A percentile compares a stretch with the other conserved stretches of the same genome.
Evolutionary conservation across 495 filamentous ascomycete genomes (phyloP).

Genomic region (Trichoderma virens): DNA sequence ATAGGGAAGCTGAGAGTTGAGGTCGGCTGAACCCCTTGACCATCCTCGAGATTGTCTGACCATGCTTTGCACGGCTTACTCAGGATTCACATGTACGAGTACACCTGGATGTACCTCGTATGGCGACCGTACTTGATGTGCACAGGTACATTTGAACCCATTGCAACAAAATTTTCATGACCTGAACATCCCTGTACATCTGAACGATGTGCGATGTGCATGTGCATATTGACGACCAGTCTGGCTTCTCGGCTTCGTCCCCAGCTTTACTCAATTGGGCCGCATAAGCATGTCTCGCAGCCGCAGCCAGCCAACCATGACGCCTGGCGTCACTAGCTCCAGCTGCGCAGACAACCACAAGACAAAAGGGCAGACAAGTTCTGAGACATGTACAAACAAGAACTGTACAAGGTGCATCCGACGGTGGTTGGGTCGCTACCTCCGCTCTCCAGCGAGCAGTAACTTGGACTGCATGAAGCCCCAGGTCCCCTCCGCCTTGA

Average conservation of each 20-base stretch:
- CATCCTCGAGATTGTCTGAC: too few relatives aligned
- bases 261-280: neutral
- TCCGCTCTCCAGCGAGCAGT: too few relatives aligned
- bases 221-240: neutral
- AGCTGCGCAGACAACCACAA: neutral
- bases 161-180: neutral
- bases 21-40: too few relatives aligned
- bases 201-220: slow-evolving; percentile 1
- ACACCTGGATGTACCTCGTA: too few relatives aligned
- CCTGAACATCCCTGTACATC: neutral
- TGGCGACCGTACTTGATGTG: too few relatives aligned
- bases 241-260: neutral
- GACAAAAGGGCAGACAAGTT: neutral
- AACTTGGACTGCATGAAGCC: neutral
- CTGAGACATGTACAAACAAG: too few relatives aligned
- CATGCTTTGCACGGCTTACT: too few relatives aligned
- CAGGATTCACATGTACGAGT: too few relatives aligned
- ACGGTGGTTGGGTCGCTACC: neutral
- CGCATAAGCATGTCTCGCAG: slow-evolving; percentile 5
- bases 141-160: too few relatives aligned
- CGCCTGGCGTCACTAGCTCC: neutral
- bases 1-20: neutral
- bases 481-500: neutral
- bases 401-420: too few relatives aligned
- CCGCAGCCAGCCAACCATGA: neutral